Percentiles rank a stretch among this genome's conserved stretches.
phyloP scores from a whole-genome alignment of 305 asterid genomes.

The Plantago coronopus region DNA sequence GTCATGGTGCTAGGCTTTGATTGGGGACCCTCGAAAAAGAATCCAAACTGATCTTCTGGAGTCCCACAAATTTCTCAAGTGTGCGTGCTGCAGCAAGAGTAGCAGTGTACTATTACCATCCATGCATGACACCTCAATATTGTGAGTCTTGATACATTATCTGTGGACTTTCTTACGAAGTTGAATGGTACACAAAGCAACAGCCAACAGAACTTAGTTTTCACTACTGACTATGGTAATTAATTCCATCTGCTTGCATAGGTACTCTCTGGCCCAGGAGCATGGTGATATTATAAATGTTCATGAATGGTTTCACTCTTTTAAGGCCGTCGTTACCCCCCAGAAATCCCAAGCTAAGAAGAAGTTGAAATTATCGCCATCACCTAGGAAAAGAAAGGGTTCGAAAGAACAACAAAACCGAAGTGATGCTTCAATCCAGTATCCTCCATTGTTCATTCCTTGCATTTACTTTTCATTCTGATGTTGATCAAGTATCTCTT shows the following conservation, averaged over 20 bases:
- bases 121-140: constrained; percentile 71
- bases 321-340: constrained; percentile 47
- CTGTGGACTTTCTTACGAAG: not conserved
- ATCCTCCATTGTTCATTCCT: constrained; percentile 40
- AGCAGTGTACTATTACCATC: constrained; percentile 46
- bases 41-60: constrained; percentile 82
- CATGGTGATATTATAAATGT: constrained; percentile 92
- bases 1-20: constrained; percentile 55
- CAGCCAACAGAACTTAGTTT: too few species aligned
- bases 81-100: constrained; percentile 70
- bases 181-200: too few species aligned
- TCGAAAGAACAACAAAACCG: constrained; percentile 28
- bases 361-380: constrained; percentile 44
- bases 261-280: constrained; percentile 88
- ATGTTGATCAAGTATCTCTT: not conserved
- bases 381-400: constrained; percentile 67
- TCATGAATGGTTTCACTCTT: constrained; percentile 88
- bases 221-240: too few species aligned
- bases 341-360: constrained; percentile 40
- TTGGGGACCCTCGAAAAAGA: constrained; percentile 94
- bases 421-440: constrained; percentile 74
- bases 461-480: not conserved
- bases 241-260: constrained; percentile 26
- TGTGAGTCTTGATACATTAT: constrained; percentile 44
- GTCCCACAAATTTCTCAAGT: constrained; percentile 57